Percentiles rank a stretch among this genome's conserved stretches.
phyloP scores from a whole-genome alignment of 2,329 filamentous ascomycete genomes.

The Tolypocladium amazonense region DNA sequence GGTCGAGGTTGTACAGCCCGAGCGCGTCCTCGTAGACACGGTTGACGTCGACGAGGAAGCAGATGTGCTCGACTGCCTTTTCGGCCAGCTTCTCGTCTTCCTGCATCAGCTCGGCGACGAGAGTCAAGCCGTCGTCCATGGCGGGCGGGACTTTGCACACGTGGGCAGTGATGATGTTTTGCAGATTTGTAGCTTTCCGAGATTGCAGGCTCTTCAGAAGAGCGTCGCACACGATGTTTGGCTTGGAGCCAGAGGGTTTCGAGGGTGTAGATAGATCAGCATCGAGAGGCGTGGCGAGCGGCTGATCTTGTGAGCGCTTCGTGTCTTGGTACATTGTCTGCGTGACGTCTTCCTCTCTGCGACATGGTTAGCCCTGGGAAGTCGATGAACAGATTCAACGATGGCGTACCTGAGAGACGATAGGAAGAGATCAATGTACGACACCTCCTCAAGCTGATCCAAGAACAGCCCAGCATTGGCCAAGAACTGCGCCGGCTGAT shows the following conservation, averaged over 20 bases:
- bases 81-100: constrained; percentile 66
- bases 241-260: constrained; percentile 40
- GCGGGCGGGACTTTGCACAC: constrained; percentile 91
- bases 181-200: constrained; percentile 56
- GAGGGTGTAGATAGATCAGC: constrained; percentile 6
- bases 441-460: constrained; percentile 69
- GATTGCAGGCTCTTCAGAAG: constrained; percentile 59
- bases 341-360: constrained; percentile 79
- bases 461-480: constrained; percentile 65
- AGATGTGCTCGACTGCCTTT: constrained; percentile 89
- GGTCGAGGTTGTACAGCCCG: constrained; percentile 82
- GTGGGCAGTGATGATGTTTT: constrained; percentile 89
- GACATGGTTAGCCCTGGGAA: constrained; percentile 2
- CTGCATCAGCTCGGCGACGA: constrained; percentile 66
- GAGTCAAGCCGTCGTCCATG: constrained; percentile 68
- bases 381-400: too few species aligned
- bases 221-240: constrained; percentile 82
- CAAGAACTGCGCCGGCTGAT: constrained; percentile 80
- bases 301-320: constrained; percentile 28
- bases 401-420: constrained; percentile 62
- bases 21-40: constrained; percentile 83
- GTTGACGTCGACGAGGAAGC: constrained; percentile 91
- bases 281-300: constrained; percentile 2
- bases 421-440: constrained; percentile 83
- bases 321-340: constrained; percentile 92